Evolutionary conservation across 768 basidiomycete species (phyloP).

Genomic region (Rhodotorula kratochvilovae): DNA sequence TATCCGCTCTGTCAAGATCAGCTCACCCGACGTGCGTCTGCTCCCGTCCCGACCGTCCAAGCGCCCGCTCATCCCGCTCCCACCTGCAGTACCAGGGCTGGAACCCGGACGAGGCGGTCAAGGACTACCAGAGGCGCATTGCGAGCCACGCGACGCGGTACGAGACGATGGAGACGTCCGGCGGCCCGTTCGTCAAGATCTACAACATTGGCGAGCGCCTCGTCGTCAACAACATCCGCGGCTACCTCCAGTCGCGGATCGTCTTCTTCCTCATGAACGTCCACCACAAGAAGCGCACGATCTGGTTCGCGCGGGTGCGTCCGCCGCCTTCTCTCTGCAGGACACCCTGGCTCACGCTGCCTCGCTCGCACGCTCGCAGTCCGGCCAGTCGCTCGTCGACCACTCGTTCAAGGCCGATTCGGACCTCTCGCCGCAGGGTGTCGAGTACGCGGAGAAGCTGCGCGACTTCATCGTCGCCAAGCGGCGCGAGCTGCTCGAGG

Average conservation of each 20-base stretch:
- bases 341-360: background rate
- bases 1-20: conserved; percentile 90
- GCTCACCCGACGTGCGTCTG: conserved; percentile 82
- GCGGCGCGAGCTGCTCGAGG: conserved; percentile 68
- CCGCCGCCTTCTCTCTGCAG: background rate
- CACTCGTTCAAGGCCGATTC: conserved; percentile 99
- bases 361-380: conserved; percentile 53
- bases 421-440: conserved; percentile 87
- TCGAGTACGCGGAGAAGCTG: conserved; percentile 86
- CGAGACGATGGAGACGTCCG: conserved; percentile 82
- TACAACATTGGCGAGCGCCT: conserved; percentile 96
- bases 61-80: background rate
- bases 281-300: conserved; percentile 84
- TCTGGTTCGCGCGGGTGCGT: conserved; percentile 90
- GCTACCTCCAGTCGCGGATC: conserved; percentile 86
- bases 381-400: conserved; percentile 96
- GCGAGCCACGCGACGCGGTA: conserved; percentile 79
- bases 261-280: conserved; percentile 99
- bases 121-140: conserved; percentile 89
- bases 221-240: conserved; percentile 84
- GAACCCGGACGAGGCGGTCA: conserved; percentile 84
- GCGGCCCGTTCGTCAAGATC: conserved; percentile 90
- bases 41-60: background rate
- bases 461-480: conserved; percentile 85
- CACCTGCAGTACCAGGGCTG: conserved; percentile 73